phyloP scores from a whole-genome alignment of 495 filamentous ascomycete species.

The Talaromyces stipitatus region DNA sequence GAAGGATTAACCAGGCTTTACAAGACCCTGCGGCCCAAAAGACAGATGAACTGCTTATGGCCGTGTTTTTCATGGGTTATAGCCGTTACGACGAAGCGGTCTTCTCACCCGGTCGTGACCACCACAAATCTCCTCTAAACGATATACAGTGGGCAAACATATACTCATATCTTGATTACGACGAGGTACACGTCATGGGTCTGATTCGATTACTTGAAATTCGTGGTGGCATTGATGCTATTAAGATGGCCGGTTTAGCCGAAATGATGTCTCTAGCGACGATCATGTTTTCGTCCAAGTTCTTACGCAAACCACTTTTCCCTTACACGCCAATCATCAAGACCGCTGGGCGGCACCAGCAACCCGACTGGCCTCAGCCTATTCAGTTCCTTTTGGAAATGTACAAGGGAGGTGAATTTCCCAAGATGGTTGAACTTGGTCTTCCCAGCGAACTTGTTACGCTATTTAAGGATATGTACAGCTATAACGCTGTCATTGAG shows the following conservation, averaged over 20 bases:
- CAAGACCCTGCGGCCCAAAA: constrained; percentile 4
- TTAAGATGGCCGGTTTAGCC: neutral
- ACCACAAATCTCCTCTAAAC: constrained; percentile 1
- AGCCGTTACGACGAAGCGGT: constrained; percentile 6
- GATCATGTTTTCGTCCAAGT: constrained; percentile 8
- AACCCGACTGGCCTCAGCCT: constrained; percentile 5
- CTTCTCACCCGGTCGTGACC: neutral
- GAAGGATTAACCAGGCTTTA: constrained; percentile 1
- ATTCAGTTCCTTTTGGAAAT: constrained; percentile 5
- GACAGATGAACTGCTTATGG: constrained; percentile 7
- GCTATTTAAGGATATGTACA: constrained; percentile 6
- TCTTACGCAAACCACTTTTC: constrained; percentile 5
- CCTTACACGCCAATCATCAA: constrained; percentile 5
- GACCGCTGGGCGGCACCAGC: constrained; percentile 1
- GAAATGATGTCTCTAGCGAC: constrained; percentile 7
- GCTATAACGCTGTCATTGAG: constrained; percentile 6
- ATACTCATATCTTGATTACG: constrained; percentile 7
- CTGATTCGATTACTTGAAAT: constrained; percentile 4
- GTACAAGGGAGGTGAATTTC: constrained; percentile 6
- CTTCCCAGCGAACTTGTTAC: neutral
- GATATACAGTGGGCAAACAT: constrained; percentile 7
- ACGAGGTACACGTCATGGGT: constrained; percentile 7
- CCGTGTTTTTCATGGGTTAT: constrained; percentile 6
- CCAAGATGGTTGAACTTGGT: constrained; percentile 1
- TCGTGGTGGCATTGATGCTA: constrained; percentile 5